Conservation (phyloP, 257 asterid genomes). For the Solanum chaucha region DNA sequence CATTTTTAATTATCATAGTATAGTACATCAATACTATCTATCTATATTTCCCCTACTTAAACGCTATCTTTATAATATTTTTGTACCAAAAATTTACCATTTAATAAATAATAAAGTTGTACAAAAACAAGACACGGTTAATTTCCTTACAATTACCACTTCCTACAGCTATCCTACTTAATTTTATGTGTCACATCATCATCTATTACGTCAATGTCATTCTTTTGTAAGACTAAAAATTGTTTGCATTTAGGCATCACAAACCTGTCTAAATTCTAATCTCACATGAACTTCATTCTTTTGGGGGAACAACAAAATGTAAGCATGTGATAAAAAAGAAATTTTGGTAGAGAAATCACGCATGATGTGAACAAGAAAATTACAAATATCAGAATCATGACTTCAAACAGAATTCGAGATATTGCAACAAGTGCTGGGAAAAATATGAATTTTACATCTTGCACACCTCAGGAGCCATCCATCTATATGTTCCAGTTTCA, state of each 20-base stretch:
- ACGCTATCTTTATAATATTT: background rate
- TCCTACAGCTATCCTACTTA: background rate
- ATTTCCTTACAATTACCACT: background rate
- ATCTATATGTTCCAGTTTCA: constrained; percentile 92
- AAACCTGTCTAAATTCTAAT: too few species aligned
- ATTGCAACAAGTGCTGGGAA: background rate
- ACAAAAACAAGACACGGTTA: background rate
- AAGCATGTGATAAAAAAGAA: too few species aligned
- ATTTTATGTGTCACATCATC: background rate
- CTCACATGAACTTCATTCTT: too few species aligned
- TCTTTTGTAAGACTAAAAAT: too few species aligned
- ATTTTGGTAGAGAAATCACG: too few species aligned
- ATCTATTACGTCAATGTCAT: too few species aligned
- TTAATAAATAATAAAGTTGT: background rate
- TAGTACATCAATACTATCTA: background rate
- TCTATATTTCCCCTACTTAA: background rate
- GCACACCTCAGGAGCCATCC: constrained; percentile 99
- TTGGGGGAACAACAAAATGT: too few species aligned
- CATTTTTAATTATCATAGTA: background rate
- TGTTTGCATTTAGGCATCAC: too few species aligned
- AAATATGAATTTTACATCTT: background rate
- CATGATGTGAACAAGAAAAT: background rate
- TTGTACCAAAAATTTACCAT: background rate
- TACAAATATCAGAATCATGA: background rate
- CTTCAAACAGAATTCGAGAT: background rate